Base-by-base conservation (phyloP, 306 rosid species). In the Corylus heterophylla region DNA sequence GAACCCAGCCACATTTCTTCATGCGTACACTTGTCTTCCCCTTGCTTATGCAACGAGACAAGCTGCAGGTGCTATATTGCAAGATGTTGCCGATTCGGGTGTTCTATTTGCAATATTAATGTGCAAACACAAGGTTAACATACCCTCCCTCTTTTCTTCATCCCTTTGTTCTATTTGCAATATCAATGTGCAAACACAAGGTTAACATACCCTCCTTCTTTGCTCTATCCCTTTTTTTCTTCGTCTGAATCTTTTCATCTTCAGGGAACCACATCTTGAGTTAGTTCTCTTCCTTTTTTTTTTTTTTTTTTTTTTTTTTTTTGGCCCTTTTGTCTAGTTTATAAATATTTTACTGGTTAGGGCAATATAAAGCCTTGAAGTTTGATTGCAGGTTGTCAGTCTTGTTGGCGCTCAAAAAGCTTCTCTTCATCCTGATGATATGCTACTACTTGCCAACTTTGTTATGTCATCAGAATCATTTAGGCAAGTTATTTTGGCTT, bases 1-100 rank as follows among this genome's bases (percentile, higher is more conserved):
- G 97, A 90, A 94, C 37, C 98, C 98, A 8, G 93, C 98, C 69
- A 92, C 97, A 75, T 94, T 94, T 90, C 97, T 92, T 85, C 98
- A 94, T 79, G 94, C 98, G 72, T 94, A 92, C 88, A 90, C 97
- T 29, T 94, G 97, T 85, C 94, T 94, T 48, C 98, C 98, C 64
- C 97, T 94, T 75, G 88, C 97, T 63, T 90, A 88, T 90, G 97
- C 89, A 27, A 88, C 97, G 80, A 88, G 98, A 79, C 98, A 94
- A 86, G 97, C 98, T 80, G 98, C 97, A 51, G 92, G 88, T 86
- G 94, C 97, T 74, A 86, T 94, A 81, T 89, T 94, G 90, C 98
- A 94, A 78, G 97, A 94, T 12, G 88, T 90, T 87, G 94, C 92
- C 14, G 98, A 90, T 90, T 94, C 97, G 14, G 96, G 97, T 81